These are phyloP conservation scores for Geotrichum macrosporum DNA, from an alignment of 1,139 yeast genomes.

Conservation along the genomic window DNA sequence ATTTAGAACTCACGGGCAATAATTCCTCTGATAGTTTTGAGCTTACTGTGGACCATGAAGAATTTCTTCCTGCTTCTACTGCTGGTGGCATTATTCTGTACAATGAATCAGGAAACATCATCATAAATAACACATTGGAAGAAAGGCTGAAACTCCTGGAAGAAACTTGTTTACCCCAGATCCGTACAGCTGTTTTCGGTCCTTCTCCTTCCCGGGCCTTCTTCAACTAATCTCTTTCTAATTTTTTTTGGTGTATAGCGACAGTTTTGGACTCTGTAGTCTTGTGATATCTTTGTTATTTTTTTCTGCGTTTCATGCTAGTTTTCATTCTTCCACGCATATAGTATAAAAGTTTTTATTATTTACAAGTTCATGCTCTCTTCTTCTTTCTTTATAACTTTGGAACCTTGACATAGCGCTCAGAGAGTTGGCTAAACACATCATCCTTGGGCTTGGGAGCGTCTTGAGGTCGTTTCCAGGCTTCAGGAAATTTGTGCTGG, in stretches of 20 bases:
- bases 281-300: neutral
- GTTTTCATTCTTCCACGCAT: too few relatives aligned
- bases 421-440: constrained; percentile 21
- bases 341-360: constrained; percentile 48
- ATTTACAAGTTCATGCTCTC: constrained; percentile 6
- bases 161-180: constrained; percentile 85
- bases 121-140: constrained; percentile 86
- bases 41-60: constrained; percentile 49
- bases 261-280: neutral
- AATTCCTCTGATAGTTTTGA: constrained; percentile 23
- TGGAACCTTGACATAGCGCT: constrained; percentile 19
- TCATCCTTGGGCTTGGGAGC: constrained; percentile 29
- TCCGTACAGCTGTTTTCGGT: constrained; percentile 53
- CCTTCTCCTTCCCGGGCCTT: constrained; percentile 82
- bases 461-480: constrained; percentile 69
- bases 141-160: constrained; percentile 83
- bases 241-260: neutral
- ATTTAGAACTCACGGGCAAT: constrained; percentile 46
- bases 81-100: constrained; percentile 83
- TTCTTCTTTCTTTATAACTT: constrained; percentile 16
- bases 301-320: too few relatives aligned
- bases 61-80: constrained; percentile 53
- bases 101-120: constrained; percentile 75
- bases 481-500: constrained; percentile 58
- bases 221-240: constrained; percentile 55